Base-by-base conservation (phyloP, 176 grass and related monocot species). In the Lolium multiflorum region DNA sequence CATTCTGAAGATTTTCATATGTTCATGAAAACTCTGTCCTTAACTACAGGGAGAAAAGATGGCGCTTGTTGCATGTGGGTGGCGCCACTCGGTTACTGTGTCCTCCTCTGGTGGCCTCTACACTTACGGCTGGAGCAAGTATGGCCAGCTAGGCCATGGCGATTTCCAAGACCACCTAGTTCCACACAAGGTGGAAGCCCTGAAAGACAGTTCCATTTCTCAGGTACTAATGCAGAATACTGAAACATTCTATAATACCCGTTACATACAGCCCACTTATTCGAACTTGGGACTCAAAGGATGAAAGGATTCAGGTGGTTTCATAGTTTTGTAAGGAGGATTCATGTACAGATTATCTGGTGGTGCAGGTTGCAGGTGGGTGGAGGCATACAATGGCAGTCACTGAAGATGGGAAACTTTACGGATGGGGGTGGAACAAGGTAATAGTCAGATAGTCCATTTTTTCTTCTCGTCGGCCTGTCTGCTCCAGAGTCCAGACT, bases 361-460 rank as follows among this genome's bases (percentile, higher is more conserved):
- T 83, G 28, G 76, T 88, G 38, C 49, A 95, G 93, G 89, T 95
- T 88, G 90, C 93, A 80, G 93, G 93, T 91, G 93, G 93, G 26
- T 95, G 93, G 93, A 91, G 93, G 88, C 93, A 95, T 68, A 95
- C 90, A 64, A 92, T 89, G 93, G 90, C 93, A 13, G 57, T 92
- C 52, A 50, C 88, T 64, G 71, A 70, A 41, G 87, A 95, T 79
- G 93, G 93, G 64, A 91, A 68, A 81, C 90, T 95, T 16, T 92
- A 92, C 73, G 93, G 93, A 76, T 95, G 90, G 90, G 93, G 93
- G 17, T 95, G 93, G 93, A 95, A 95, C 76, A 95, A 95, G 90
- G 93, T 95, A 80, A 31, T 49, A 73, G 35, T 37, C 28, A 4
- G 10, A 14, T 51, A 16, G 28, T 43, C 11, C 12, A 1, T 6